Evolutionary conservation across 116 monocot genomes (phyloP), one percentile per base, ranked within the genome.

Genomic region (Trichopus zeylanicus): DNA sequence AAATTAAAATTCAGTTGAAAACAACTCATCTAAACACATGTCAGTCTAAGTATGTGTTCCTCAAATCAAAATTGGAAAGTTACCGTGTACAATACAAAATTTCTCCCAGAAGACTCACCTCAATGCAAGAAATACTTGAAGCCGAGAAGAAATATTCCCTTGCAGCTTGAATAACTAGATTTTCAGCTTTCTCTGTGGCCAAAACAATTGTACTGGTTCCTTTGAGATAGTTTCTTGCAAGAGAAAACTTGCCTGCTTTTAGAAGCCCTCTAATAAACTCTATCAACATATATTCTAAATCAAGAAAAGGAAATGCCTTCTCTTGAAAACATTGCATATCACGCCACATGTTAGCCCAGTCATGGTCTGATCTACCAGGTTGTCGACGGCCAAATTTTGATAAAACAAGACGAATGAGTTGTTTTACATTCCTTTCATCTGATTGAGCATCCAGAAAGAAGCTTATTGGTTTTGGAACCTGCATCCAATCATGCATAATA

Each of bases 121-220:
- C 94, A 57, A 65, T 58, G 58, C 80, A 75, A 62, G 69, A 53
- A 69, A 94, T 81, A 59, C 82, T 86, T 53, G 94, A 89, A 39
- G 94, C 89, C 13, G 89, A 94, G 64, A 89, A 94, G 62, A 94
- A 94, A 77, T 89, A 94, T 51, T 94, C 94, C 56, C 81, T 80
- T 67, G 89, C 89, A 51, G 89, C 94, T 70, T 85, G 89, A 65
- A 94, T 76, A 51, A 94, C 89, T 21, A 94, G 68, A 69, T 62
- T 76, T 72, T 94, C 94, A 55, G 86, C 86, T 57, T 94, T 94
- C 46, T 83, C 89, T 59, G 61, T 58, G 57, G 73, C 52, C 67
- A 94, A 74, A 63, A 58, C 6, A 57, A 84, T 57, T 30, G 70
- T 63, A 56, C 74, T 73, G 28, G 77, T 81, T 27, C 88, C 93